These are phyloP conservation scores for Candida khao-thaluensis DNA, from an alignment of 805 yeast species.

Conservation along the genomic window DNA sequence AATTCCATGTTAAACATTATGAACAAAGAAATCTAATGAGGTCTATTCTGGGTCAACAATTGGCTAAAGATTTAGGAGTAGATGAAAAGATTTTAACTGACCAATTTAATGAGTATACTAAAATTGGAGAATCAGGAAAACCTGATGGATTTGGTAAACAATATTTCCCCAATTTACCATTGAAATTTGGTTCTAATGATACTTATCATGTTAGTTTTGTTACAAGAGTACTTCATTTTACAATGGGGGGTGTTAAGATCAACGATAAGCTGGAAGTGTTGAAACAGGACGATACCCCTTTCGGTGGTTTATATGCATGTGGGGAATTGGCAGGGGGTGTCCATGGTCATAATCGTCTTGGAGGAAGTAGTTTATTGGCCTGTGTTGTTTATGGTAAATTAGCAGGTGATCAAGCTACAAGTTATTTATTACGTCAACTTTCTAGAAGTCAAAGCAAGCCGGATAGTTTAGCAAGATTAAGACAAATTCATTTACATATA, in stretches of 20 bases:
- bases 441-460: slow-evolving; percentile 8
- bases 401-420: slow-evolving; percentile 43
- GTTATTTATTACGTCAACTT: slow-evolving; percentile 16
- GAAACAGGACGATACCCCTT: slow-evolving; percentile 24
- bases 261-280: slow-evolving; percentile 47
- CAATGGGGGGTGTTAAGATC: slow-evolving; percentile 69
- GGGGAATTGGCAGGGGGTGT: slow-evolving; percentile 72
- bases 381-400: slow-evolving; percentile 57
- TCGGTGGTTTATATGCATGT: slow-evolving; percentile 54
- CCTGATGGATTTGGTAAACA: slow-evolving; percentile 46
- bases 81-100: slow-evolving; percentile 23
- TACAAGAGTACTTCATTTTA: slow-evolving; percentile 61
- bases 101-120: slow-evolving; percentile 42
- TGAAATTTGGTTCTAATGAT: slow-evolving; percentile 29
- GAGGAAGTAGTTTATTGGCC: slow-evolving; percentile 56
- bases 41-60: slow-evolving; percentile 42
- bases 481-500: slow-evolving; percentile 44
- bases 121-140: slow-evolving; percentile 40
- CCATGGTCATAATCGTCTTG: slow-evolving; percentile 62
- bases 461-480: slow-evolving; percentile 29
- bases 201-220: slow-evolving; percentile 51
- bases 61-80: slow-evolving; percentile 40
- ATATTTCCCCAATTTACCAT: slow-evolving; percentile 49
- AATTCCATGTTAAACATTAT: slow-evolving; percentile 56
- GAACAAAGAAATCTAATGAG: slow-evolving; percentile 55